Base-by-base conservation (phyloP, 169 alveolate species). In the Eimeria falciformis region DNA sequence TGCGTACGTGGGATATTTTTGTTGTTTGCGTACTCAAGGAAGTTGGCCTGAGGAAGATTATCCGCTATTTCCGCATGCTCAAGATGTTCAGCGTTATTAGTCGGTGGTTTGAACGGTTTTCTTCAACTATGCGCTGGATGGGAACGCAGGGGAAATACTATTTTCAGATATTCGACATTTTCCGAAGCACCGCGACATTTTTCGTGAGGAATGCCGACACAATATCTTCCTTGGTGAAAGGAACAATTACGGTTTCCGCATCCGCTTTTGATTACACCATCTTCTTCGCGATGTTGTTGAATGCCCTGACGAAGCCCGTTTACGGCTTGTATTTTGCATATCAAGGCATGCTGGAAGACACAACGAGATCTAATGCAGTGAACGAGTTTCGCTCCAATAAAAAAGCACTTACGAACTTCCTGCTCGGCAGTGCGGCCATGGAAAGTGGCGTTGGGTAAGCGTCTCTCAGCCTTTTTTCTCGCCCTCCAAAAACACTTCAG, bases 281-380 rank as follows among this genome's bases (percentile, higher is more conserved):
- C 14, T 73, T 73, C 29, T 12, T 29, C 83, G 83, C 83, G 3
- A 1, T 73, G 55, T 43, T 73, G 12, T 27, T 73, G 14, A 73
- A 43, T 56, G 83, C 83, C 53, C 37, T 73, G 33, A 73, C 83
- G 5, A 73, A 73, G 25, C 83, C 83, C 29, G 83, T 73, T 37
- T 73, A 73, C 21, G 83, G 83, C n/a, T 33, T 73, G 6, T 73
- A 73, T 27, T 73, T 73, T 7, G 83, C 83, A 1, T 73, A 73
- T 62, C 83, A 73, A 73, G 83, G 83, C 0, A 37, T 73, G 83
- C 83, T 73, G 27, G 83, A 73, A 9, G 83, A 73, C 33, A 73
- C 37, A 12, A 37, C 83, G 29, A 73, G 58, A 40, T 25, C 33
- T 18, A 33, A 33, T 33, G 83, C 83, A 18, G 7, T 73, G 58